phyloP scores from a whole-genome alignment of 805 yeast genomes.

The Pichia manshurica region DNA sequence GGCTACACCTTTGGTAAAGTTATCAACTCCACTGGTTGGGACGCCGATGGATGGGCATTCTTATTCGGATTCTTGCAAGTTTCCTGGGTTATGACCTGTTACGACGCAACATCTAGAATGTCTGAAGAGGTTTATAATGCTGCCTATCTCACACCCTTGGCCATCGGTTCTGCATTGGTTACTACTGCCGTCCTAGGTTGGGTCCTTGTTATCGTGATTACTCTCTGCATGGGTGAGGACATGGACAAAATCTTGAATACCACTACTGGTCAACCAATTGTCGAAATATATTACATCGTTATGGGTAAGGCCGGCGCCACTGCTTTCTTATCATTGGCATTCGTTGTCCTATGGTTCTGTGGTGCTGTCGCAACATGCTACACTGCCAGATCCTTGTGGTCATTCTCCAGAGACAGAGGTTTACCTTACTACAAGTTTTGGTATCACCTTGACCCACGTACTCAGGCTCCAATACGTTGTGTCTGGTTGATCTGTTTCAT shows the following conservation, averaged over 20 bases:
- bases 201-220: slow-evolving; percentile 42
- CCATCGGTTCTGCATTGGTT: slow-evolving; percentile 48
- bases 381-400: slow-evolving; percentile 48
- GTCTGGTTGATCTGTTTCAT: slow-evolving; percentile 39
- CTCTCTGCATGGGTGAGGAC: slow-evolving; percentile 40
- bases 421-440: slow-evolving; percentile 42
- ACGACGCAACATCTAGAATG: slow-evolving; percentile 52
- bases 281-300: slow-evolving; percentile 44
- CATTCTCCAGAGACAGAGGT: slow-evolving; percentile 52
- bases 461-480: slow-evolving; percentile 40
- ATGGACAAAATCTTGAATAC: slow-evolving; percentile 30
- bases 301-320: slow-evolving; percentile 51
- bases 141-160: slow-evolving; percentile 49
- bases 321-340: slow-evolving; percentile 43
- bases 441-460: slow-evolving; percentile 35
- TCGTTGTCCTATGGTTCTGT: slow-evolving; percentile 47
- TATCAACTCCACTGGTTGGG: slow-evolving; percentile 46
- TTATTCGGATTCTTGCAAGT: slow-evolving; percentile 52
- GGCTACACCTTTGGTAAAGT: slow-evolving; percentile 43
- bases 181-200: slow-evolving; percentile 47
- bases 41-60: slow-evolving; percentile 49
- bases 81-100: slow-evolving; percentile 55
- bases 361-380: slow-evolving; percentile 47
- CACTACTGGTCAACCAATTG: slow-evolving; percentile 45
- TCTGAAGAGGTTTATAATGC: slow-evolving; percentile 53